Base-by-base conservation (phyloP, 768 basidiomycete genomes). In the Antrodiella citrinella region DNA sequence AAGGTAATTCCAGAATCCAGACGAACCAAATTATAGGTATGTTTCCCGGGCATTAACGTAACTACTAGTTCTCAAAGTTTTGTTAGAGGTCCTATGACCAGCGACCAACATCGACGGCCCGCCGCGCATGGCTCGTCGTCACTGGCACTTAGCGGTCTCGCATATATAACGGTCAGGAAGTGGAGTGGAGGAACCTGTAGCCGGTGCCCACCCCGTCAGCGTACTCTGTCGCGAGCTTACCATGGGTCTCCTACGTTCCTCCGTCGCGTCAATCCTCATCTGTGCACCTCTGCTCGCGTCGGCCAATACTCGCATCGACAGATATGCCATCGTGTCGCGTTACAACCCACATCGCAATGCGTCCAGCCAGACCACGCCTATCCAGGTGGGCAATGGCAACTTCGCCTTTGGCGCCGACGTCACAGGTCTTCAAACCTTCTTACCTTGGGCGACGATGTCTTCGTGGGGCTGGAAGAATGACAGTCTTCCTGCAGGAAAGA, bases 401-500 rank as follows among this genome's bases (percentile, higher is more conserved):
- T 80, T 82, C 53, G 78, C 77, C 15, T 81, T 82, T 53, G 77
- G 76, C 19, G 73, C 75, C 5, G 80, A 81, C 59, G 62, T 80
- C 19, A 79, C 79, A 1, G 76, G 77, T 10, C 68, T 82, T 13
- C 80, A 82, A 60, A 80, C 78, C 0, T 72, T 80, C 63, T 67
- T 68, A 26, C 77, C 77, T 4, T 80, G 70, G 60, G 74, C 72
- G 9, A 80, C 69, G 53, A 69, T 82, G 67, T 75, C 78, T 7
- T 73, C 72, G 12, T 80, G 80, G 80, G 77, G 75, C 1, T 80
- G 76, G 77, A 80, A 80, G 59, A 80, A 79, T 60, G 77, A 80
- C 61, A 70, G 72, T 3, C 62, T 80, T 2, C 79, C 79, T 1
- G 51, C 62, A 1, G 69, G 69, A 3, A 62, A 65, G 46, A 75